A percentile compares a stretch with the other conserved stretches of the same genome.
phyloP scores from a whole-genome alignment of 495 filamentous ascomycete genomes.

The Penicillium robsamsonii region DNA sequence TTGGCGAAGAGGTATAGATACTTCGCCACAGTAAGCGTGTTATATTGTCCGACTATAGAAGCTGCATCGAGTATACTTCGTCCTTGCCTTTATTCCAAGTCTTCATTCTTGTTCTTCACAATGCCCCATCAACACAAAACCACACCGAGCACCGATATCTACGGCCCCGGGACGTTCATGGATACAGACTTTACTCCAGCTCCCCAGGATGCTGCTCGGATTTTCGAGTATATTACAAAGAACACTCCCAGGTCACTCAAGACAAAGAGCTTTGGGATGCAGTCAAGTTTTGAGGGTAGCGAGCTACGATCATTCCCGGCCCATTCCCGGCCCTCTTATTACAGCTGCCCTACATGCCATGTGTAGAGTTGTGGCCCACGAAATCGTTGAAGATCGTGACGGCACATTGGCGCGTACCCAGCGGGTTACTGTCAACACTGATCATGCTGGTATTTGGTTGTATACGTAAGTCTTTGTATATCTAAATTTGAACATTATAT shows the following conservation, averaged over 20 bases:
- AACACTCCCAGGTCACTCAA: constrained; percentile 26
- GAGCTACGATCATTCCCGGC: constrained; percentile 26
- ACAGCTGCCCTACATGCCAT: constrained; percentile 32
- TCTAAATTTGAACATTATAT: no score
- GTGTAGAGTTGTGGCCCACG: constrained; percentile 29
- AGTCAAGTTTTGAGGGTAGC: constrained; percentile 28
- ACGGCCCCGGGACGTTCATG: constrained; percentile 32
- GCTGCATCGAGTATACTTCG: not conserved
- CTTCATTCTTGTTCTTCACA: not conserved
- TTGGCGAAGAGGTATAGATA: not conserved
- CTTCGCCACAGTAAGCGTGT: not conserved
- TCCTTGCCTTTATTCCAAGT: not conserved
- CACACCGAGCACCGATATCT: constrained; percentile 16
- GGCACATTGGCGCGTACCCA: constrained; percentile 12
- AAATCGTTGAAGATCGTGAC: constrained; percentile 28
- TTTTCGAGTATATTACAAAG: constrained; percentile 26
- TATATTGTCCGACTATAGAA: not conserved
- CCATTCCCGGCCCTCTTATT: constrained; percentile 25
- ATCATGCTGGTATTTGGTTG: constrained; percentile 34
- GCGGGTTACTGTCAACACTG: constrained; percentile 25
- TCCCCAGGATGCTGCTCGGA: constrained; percentile 26
- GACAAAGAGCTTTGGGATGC: constrained; percentile 25
- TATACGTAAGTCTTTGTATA: no score
- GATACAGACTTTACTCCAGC: constrained; percentile 26
- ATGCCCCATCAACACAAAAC: constrained; percentile 14